phyloP scores from a whole-genome alignment of 805 yeast species.

The Cyberlindnera samutprakarnensis region DNA sequence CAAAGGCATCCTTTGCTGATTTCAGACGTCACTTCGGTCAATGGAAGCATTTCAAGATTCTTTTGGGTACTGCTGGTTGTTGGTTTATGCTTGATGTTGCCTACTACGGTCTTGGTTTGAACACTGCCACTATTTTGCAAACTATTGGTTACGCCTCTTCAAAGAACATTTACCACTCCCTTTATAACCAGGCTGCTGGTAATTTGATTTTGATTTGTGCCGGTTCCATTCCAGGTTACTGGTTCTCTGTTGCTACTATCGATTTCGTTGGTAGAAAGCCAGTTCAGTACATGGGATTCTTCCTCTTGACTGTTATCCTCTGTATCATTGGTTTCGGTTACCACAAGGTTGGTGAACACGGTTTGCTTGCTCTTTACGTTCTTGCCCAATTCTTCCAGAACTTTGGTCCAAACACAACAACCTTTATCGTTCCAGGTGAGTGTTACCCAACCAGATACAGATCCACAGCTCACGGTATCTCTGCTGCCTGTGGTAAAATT shows the following conservation, averaged over 20 bases:
- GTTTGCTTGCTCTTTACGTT: conserved; percentile 70
- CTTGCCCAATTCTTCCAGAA: conserved; percentile 83
- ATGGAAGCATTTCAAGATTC: conserved; percentile 79
- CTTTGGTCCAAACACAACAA: conserved; percentile 91
- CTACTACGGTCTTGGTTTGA: conserved; percentile 80
- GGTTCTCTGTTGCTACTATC: conserved; percentile 74
- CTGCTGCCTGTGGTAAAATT: conserved; percentile 87
- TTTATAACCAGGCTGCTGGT: conserved; percentile 83
- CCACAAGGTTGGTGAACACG: conserved; percentile 57
- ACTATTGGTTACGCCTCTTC: conserved; percentile 81
- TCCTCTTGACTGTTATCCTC: conserved; percentile 61
- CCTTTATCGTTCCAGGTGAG: conserved; percentile 89
- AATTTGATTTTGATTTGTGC: conserved; percentile 90
- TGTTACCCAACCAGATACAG: conserved; percentile 91
- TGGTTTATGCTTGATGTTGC: conserved; percentile 93
- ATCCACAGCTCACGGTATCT: conserved; percentile 92
- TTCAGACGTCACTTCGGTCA: conserved; percentile 67
- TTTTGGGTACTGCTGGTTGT: conserved; percentile 83
- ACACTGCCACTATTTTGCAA: conserved; percentile 69
- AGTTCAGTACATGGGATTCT: conserved; percentile 71
- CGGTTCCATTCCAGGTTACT: conserved; percentile 92
- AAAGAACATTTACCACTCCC: conserved; percentile 56
- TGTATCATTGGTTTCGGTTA: conserved; percentile 81
- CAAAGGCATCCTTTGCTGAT: conserved; percentile 76
- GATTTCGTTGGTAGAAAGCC: conserved; percentile 83